Percentiles rank a stretch among this genome's conserved stretches.
Conservation (phyloP, 2,329 filamentous ascomycete species). For the Phialophora tarda region DNA sequence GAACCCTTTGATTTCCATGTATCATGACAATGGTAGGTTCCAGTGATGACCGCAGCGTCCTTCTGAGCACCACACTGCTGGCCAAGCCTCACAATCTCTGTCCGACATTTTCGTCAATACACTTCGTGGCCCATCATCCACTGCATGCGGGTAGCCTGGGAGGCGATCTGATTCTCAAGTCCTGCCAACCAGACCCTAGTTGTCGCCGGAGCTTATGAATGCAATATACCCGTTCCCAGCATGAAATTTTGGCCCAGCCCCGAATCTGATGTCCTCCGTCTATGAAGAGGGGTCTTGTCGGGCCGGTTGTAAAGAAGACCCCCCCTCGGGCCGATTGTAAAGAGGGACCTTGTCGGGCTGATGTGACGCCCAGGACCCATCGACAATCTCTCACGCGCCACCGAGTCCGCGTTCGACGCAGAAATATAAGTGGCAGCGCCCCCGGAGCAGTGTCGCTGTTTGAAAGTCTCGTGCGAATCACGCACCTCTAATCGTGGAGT, state of each 20-base stretch:
- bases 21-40: neutral
- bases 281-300: neutral
- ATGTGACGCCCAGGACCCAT: neutral
- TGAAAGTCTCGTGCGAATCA: neutral
- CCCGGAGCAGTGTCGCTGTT: neutral
- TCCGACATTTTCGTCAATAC: neutral
- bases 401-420: neutral
- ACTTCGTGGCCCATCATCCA: neutral
- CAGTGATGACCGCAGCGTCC: neutral
- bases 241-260: neutral
- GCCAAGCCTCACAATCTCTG: neutral
- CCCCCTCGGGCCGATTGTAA: neutral
- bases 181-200: neutral
- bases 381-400: neutral
- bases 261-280: neutral
- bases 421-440: neutral
- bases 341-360: neutral
- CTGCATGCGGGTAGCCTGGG: neutral
- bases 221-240: neutral
- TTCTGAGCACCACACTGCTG: neutral
- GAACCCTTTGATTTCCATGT: neutral
- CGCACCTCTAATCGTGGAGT: neutral
- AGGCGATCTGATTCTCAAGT: neutral
- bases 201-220: neutral
- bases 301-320: neutral